Evolutionary conservation across 768 basidiomycete genomes (phyloP), one percentile per base, ranked within the genome.

Genomic region (Pisolithus orientalis): DNA sequence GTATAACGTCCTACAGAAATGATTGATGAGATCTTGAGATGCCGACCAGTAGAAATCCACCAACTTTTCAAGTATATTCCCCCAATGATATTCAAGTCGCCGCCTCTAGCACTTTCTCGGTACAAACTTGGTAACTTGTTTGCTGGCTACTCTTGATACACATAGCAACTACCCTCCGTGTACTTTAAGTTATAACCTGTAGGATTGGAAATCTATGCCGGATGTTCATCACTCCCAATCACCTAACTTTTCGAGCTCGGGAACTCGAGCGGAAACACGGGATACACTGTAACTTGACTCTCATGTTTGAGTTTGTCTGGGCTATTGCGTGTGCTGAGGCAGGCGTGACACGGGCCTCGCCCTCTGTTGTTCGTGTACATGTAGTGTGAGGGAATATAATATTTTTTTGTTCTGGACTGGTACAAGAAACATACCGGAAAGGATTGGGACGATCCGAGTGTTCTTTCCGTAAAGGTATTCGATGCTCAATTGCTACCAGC

Each of bases 401-500:
- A 6, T 38, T 10, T 29, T 9, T 55, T 90, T 87, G 96, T 96
- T 67, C 88, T 98, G 62, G 95, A 97, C 74, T 98, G 94, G 93
- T 84, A 98, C 82, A 97, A 96, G 81, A 90, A 90, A 70, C 63
- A 71, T 64, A 83, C 87, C 50, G 91, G 90, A 51, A 85, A 85
- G 76, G 77, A 75, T 64, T 97, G 92, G 74, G 82, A 85, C 43
- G 94, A 98, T 72, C 94, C 94, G 3, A 21, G 95, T 76, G 95
- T 97, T 59, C 75, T 87, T 68, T 92, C 89, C 16, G 94, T 98
- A 52, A 85, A 90, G 79, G 87, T 81, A 21, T 21, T 21, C 21
- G 71, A 95, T 97, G 75, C 97, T 85, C 84, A 91, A 94, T 78
- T 97, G 92, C 74, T 97, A 96, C 83, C 97, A 96, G 78, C 93